Evolutionary conservation across 2,329 filamentous ascomycete species (phyloP).

Genomic region (Helminthosporium solani): DNA sequence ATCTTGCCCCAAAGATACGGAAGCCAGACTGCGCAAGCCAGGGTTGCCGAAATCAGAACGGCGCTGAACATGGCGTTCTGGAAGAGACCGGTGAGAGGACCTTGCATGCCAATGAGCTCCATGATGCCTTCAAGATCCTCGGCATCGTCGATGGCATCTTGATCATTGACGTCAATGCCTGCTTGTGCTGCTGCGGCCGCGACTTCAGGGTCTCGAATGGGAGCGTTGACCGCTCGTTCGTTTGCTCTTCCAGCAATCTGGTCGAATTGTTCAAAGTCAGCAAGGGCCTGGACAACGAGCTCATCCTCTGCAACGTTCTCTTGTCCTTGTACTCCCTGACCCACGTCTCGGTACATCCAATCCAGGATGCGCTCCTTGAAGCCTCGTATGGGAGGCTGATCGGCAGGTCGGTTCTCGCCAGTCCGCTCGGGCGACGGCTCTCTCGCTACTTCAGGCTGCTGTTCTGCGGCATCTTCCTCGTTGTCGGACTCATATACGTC

Average conservation of each 20-base stretch:
- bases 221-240: conserved; percentile 13
- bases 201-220: conserved; percentile 56
- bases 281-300: conserved; percentile 59
- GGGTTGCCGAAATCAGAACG: conserved; percentile 79
- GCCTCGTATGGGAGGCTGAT: conserved; percentile 11
- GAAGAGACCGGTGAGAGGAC: conserved; percentile 82
- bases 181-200: conserved; percentile 65
- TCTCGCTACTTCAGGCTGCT: not conserved
- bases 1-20: conserved; percentile 91
- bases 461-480: conserved; percentile 5
- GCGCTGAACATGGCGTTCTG: conserved; percentile 96
- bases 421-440: conserved; percentile 7
- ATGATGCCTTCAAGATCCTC: conserved; percentile 96
- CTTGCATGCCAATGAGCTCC: conserved; percentile 95
- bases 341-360: conserved; percentile 53
- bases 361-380: conserved; percentile 41
- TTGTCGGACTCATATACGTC: conserved; percentile 7
- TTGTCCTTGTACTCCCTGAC: conserved; percentile 24
- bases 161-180: conserved; percentile 67
- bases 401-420: conserved; percentile 4
- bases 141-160: conserved; percentile 74
- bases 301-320: conserved; percentile 54
- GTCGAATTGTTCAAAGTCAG: conserved; percentile 33
- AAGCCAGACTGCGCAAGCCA: conserved; percentile 82
- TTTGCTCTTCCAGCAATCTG: not conserved